Conservation (phyloP, 1,284 basidiomycete species). For the Ceratobasidium papillatum region DNA sequence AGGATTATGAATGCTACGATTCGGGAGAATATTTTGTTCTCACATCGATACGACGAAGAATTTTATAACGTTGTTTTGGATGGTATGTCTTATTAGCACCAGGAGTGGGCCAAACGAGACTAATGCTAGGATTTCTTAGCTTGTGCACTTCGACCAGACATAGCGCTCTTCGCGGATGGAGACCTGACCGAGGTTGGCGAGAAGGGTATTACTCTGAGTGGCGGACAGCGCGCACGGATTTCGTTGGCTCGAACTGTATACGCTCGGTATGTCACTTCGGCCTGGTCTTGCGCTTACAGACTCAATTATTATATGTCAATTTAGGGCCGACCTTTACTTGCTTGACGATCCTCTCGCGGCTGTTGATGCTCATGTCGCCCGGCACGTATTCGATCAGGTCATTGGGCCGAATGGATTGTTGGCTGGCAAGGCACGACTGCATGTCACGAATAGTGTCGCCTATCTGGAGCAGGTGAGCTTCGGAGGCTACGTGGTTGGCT, state of each 20-base stretch:
- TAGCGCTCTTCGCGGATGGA: slow-evolving; percentile 75
- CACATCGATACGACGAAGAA: slow-evolving; percentile 82
- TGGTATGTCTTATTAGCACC: slow-evolving; percentile 56
- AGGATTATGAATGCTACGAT: slow-evolving; percentile 87
- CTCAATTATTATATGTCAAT: slow-evolving; percentile 40
- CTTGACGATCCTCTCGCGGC: slow-evolving; percentile 65
- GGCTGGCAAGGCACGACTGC: slow-evolving; percentile 82
- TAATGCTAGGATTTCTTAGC: slow-evolving; percentile 57
- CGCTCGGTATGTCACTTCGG: slow-evolving; percentile 45
- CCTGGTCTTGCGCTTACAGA: neutral
- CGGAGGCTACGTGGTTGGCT: neutral
- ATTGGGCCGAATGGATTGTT: slow-evolving; percentile 90
- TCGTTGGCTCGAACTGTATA: slow-evolving; percentile 64
- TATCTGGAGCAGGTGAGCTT: slow-evolving; percentile 59
- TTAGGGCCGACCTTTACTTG: slow-evolving; percentile 65
- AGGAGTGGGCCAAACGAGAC: neutral
- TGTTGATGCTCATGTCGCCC: slow-evolving; percentile 78
- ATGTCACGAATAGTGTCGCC: slow-evolving; percentile 91
- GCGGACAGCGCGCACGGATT: slow-evolving; percentile 70
- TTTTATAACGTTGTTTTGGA: slow-evolving; percentile 81
- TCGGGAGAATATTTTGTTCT: slow-evolving; percentile 90
- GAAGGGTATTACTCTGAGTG: slow-evolving; percentile 58
- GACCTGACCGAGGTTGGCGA: slow-evolving; percentile 82
- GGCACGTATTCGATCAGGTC: slow-evolving; percentile 79
- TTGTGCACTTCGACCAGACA: slow-evolving; percentile 85